phyloP scores from a whole-genome alignment of 2,329 filamentous ascomycete genomes.

The Aspergillus fischeri region DNA sequence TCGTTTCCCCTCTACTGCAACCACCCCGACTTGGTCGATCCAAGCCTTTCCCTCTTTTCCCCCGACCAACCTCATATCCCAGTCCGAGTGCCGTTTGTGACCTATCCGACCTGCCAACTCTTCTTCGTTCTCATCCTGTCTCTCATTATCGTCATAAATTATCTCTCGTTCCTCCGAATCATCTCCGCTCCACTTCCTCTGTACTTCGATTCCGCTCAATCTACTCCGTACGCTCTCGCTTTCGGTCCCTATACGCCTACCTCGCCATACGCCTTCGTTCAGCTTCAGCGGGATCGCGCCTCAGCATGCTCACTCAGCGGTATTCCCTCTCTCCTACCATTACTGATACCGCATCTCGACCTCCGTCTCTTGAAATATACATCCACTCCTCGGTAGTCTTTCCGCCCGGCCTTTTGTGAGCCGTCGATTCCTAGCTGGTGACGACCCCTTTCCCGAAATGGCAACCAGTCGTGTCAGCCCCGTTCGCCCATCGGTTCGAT shows the following conservation, averaged over 20 bases:
- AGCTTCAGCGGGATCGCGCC: slow-evolving; percentile 22
- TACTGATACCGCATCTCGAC: slow-evolving; percentile 22
- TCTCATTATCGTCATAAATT: background rate
- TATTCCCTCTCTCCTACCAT: slow-evolving; percentile 22
- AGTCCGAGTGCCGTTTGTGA: background rate
- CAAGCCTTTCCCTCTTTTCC: slow-evolving; percentile 1
- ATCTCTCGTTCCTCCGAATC: background rate
- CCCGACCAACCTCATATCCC: background rate
- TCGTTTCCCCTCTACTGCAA: background rate
- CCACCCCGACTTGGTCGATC: background rate
- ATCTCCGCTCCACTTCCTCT: slow-evolving; percentile 2
- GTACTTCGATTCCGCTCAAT: slow-evolving; percentile 1
- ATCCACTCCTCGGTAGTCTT: slow-evolving; percentile 6
- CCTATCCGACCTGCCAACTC: background rate
- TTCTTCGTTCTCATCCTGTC: background rate
- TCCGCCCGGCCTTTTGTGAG: slow-evolving; percentile 17
- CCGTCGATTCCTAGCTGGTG: slow-evolving; percentile 4
- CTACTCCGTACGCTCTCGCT: background rate
- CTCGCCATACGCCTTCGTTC: slow-evolving; percentile 5
- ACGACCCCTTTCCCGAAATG: slow-evolving; percentile 25
- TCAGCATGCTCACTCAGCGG: slow-evolving; percentile 34
- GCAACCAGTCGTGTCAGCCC: slow-evolving; percentile 28
- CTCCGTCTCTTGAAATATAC: slow-evolving; percentile 24
- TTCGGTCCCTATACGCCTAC: background rate
- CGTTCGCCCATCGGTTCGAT: slow-evolving; percentile 26